These are phyloP conservation scores for Monosporascus sp. DNA, from an alignment of 2,329 filamentous ascomycete genomes.

Conservation along the genomic window DNA sequence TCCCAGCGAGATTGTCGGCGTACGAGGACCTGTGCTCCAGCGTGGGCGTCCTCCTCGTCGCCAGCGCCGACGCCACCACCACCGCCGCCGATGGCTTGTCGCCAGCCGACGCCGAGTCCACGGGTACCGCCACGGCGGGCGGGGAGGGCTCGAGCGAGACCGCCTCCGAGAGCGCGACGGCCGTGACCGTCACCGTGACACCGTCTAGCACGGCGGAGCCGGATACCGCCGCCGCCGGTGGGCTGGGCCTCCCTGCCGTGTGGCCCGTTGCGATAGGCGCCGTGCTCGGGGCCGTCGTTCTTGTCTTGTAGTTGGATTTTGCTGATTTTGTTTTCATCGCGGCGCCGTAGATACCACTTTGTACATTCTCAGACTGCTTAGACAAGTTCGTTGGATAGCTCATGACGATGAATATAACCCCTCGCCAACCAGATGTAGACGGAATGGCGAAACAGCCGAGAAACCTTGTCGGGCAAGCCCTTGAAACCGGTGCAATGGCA, in stretches of 20 bases:
- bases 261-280: not conserved
- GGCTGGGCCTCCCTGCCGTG: not conserved
- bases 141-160: not conserved
- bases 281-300: not conserved
- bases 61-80: not conserved
- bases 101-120: not conserved
- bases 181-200: slow-evolving; percentile 3
- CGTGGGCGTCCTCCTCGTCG: slow-evolving; percentile 1
- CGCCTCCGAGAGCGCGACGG: not conserved
- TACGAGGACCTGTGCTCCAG: not conserved
- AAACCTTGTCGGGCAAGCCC: too few relatives aligned
- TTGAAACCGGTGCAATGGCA: too few relatives aligned
- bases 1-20: not conserved
- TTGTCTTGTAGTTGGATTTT: not conserved
- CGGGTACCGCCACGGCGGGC: not conserved
- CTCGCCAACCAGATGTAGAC: too few relatives aligned
- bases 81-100: not conserved
- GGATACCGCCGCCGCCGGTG: not conserved
- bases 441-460: too few relatives aligned
- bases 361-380: too few relatives aligned
- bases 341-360: too few relatives aligned
- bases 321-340: not conserved
- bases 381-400: too few relatives aligned
- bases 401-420: too few relatives aligned
- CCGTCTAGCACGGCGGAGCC: not conserved